Evolutionary conservation across 306 rosid species (phyloP).

Genomic region (Vachellia pachyceras): DNA sequence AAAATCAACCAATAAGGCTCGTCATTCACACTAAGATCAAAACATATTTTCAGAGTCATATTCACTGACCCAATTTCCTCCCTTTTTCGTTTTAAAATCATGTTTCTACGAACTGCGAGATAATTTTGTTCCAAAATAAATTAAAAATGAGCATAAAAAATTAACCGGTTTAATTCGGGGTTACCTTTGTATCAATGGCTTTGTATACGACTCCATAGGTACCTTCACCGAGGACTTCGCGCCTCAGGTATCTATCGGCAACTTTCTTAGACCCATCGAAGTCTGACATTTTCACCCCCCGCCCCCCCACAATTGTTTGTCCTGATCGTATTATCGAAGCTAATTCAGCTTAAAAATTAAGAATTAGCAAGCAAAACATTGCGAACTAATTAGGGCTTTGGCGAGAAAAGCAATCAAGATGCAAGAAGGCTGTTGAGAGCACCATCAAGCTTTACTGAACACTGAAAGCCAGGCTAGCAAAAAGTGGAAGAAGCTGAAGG

Average conservation of each 20-base stretch:
- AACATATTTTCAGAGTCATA: conserved; percentile 22
- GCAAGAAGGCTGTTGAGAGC: background rate
- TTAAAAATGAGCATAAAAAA: background rate
- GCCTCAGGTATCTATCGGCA: conserved; percentile 94
- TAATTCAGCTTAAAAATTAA: conserved; percentile 20
- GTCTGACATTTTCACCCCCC: conserved; percentile 53
- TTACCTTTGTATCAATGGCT: conserved; percentile 94
- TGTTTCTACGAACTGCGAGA: conserved; percentile 10
- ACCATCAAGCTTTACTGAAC: background rate
- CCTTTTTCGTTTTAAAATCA: background rate
- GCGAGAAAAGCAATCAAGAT: background rate
- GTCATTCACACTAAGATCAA: background rate
- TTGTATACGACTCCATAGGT: conserved; percentile 96
- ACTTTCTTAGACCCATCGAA: conserved; percentile 78
- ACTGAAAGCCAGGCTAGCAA: background rate
- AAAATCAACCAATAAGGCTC: too few relatives aligned
- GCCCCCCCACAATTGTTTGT: background rate
- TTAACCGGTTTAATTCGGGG: background rate
- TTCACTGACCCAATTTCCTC: conserved; percentile 16
- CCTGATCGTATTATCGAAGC: background rate
- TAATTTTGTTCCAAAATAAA: background rate
- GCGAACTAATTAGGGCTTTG: conserved; percentile 53
- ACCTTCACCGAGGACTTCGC: conserved; percentile 96
- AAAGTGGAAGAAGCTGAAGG: too few relatives aligned
- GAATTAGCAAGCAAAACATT: conserved; percentile 36